These are phyloP conservation scores for Anthracocystis setariae DNA, from an alignment of 1,284 basidiomycete species.

Conservation along the genomic window DNA sequence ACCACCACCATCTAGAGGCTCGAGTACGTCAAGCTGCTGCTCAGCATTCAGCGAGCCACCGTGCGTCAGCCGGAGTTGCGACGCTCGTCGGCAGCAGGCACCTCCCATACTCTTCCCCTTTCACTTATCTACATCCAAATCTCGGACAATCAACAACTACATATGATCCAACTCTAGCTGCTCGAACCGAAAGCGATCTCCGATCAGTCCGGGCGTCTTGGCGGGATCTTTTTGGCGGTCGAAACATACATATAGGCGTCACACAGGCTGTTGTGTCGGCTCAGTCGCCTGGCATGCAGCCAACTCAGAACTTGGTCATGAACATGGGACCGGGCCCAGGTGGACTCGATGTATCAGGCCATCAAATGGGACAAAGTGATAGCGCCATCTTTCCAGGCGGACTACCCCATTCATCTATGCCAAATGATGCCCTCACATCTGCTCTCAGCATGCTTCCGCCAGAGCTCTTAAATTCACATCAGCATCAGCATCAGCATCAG, in stretches of 20 bases:
- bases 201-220: not conserved
- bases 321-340: slow-evolving; percentile 22
- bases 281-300: slow-evolving; percentile 22
- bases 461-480: slow-evolving; percentile 31
- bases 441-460: slow-evolving; percentile 31
- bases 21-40: slow-evolving; percentile 3
- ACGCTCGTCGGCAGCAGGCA: slow-evolving; percentile 5
- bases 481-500: slow-evolving; percentile 27
- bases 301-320: slow-evolving; percentile 30
- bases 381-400: slow-evolving; percentile 22
- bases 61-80: slow-evolving; percentile 2
- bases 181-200: not conserved
- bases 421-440: slow-evolving; percentile 26
- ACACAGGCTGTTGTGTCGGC: not conserved
- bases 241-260: not conserved
- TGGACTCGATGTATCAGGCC: slow-evolving; percentile 10
- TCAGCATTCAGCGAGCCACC: slow-evolving; percentile 1
- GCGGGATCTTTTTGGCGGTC: not conserved
- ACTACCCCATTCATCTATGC: slow-evolving; percentile 19
- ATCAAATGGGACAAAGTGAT: slow-evolving; percentile 16
- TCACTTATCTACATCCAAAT: not conserved
- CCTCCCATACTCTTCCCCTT: not conserved
- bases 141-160: not conserved
- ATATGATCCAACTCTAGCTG: not conserved
- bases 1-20: not conserved